These are phyloP conservation scores for Lineolata rhizophorae DNA, from an alignment of 495 filamentous ascomycete genomes.

Conservation along the genomic window DNA sequence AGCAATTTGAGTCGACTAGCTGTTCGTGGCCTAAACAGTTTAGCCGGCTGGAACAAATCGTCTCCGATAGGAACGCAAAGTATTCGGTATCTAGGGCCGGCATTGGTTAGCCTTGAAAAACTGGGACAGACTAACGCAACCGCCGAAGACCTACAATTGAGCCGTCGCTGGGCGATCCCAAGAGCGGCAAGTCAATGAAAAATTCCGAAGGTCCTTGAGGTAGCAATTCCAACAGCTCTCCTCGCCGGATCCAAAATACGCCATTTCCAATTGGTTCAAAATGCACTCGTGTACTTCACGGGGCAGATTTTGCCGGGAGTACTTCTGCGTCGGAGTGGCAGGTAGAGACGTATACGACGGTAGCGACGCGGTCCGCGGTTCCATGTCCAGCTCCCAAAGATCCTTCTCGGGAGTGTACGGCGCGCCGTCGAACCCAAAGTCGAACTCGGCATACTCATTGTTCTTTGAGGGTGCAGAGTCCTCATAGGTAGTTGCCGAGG, in stretches of 20 bases:
- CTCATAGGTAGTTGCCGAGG: too few species aligned
- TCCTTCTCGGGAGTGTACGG: too few species aligned
- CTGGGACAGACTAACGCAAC: not conserved
- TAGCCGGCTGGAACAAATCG: constrained; percentile 36
- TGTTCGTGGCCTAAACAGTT: constrained; percentile 42
- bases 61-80: constrained; percentile 51
- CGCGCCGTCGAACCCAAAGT: too few species aligned
- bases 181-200: constrained; percentile 41
- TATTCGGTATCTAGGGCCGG: constrained; percentile 35
- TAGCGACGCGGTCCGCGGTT: too few species aligned
- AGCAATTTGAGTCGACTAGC: constrained; percentile 49
- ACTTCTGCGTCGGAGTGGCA: too few species aligned
- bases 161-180: constrained; percentile 44
- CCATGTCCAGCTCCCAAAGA: too few species aligned
- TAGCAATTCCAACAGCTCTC: constrained; percentile 51
- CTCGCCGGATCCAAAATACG: constrained; percentile 23
- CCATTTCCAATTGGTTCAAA: constrained; percentile 24
- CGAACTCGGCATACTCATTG: too few species aligned
- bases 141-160: constrained; percentile 45
- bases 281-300: constrained; percentile 35
- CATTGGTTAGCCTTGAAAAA: not conserved
- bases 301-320: too few species aligned
- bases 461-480: too few species aligned
- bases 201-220: constrained; percentile 48
- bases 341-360: too few species aligned